phyloP scores from a whole-genome alignment of 2,329 filamentous ascomycete genomes.

The Exophiala viscosa region DNA sequence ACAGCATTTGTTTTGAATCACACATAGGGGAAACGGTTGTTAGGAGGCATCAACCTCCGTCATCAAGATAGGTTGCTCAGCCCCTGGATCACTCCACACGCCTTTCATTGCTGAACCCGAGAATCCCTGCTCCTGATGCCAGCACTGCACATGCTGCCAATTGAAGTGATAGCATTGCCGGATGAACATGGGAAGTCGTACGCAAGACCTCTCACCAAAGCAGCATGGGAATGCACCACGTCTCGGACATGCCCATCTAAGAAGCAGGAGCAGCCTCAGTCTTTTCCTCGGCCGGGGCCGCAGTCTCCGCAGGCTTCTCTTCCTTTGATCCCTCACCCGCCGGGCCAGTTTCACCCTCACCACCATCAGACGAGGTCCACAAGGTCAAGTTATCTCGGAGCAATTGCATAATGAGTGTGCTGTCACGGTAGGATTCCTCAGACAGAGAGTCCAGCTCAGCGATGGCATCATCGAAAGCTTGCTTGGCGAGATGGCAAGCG shows the following conservation, averaged over 20 bases:
- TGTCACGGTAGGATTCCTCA: slow-evolving; percentile 98
- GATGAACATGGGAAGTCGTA: slow-evolving; percentile 12
- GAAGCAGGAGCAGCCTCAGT: slow-evolving; percentile 26
- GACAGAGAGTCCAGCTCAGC: slow-evolving; percentile 97
- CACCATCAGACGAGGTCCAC: slow-evolving; percentile 92
- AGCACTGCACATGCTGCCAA: slow-evolving; percentile 16
- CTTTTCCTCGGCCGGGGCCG: slow-evolving; percentile 37
- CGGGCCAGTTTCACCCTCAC: slow-evolving; percentile 64
- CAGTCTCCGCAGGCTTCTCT: slow-evolving; percentile 51
- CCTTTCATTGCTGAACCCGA: slow-evolving; percentile 17
- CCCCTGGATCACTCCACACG: slow-evolving; percentile 22
- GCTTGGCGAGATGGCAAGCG: slow-evolving; percentile 97
- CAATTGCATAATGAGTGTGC: slow-evolving; percentile 98
- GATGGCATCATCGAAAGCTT: slow-evolving; percentile 97
- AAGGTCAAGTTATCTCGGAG: slow-evolving; percentile 97
- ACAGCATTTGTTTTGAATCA: slow-evolving; percentile 19
- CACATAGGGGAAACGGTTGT: slow-evolving; percentile 14
- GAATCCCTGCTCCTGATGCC: slow-evolving; percentile 15
- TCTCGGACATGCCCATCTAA: slow-evolving; percentile 13
- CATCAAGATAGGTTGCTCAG: slow-evolving; percentile 7
- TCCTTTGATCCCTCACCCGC: slow-evolving; percentile 61
- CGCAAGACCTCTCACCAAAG: slow-evolving; percentile 14
- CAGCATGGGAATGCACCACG: slow-evolving; percentile 15
- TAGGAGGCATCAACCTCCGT: slow-evolving; percentile 9
- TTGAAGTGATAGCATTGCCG: slow-evolving; percentile 16